Evolutionary conservation across 129 eudicot genomes (phyloP).

Genomic region (Escallonia herrerae): DNA sequence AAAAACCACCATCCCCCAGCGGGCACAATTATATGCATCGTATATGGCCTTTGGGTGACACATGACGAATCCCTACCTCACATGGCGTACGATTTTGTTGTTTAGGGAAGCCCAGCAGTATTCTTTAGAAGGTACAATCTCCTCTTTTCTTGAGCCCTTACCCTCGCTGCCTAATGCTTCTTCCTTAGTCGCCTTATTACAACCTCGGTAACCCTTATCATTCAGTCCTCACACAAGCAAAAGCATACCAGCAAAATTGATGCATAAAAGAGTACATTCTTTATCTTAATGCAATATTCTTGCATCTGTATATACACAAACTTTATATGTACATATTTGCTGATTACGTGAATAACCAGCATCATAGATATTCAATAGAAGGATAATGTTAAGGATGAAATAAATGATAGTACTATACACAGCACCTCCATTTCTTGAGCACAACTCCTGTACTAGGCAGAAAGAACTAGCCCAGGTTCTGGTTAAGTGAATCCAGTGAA

Average conservation of each 20-base stretch:
- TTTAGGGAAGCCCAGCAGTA: neutral
- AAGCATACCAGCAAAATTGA: neutral
- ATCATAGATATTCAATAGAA: slow-evolving; percentile 16
- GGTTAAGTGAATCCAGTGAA: slow-evolving; percentile 13
- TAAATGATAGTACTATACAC: slow-evolving; percentile 9
- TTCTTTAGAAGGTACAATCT: neutral
- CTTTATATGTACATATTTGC: slow-evolving; percentile 10
- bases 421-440: slow-evolving; percentile 21
- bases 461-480: slow-evolving; percentile 15
- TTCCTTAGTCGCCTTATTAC: neutral
- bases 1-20: too few species aligned
- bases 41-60: too few species aligned
- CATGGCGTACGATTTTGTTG: too few species aligned
- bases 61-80: too few species aligned
- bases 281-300: slow-evolving; percentile 6
- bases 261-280: neutral
- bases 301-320: slow-evolving; percentile 27
- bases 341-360: slow-evolving; percentile 9
- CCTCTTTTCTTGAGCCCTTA: neutral
- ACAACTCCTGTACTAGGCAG: slow-evolving; percentile 14
- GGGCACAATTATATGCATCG: too few species aligned
- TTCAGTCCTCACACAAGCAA: neutral
- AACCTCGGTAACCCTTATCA: neutral
- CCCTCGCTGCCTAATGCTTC: neutral
- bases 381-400: slow-evolving; percentile 7